Evolutionary conservation across 1,284 basidiomycete genomes (phyloP).

Genomic region (Tremellales sp.): DNA sequence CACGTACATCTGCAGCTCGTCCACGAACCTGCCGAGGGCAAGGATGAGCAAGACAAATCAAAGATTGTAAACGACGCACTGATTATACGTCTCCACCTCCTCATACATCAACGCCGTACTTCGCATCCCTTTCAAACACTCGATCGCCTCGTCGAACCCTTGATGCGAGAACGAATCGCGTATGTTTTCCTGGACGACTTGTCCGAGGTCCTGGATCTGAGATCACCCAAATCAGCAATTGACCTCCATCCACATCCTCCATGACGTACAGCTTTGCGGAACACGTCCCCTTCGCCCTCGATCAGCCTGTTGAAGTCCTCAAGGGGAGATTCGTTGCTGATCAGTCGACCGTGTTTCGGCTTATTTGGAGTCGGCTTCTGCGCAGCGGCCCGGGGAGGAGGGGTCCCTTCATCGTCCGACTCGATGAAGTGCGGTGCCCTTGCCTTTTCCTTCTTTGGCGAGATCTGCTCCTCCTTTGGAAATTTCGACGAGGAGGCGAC

Average conservation of each 20-base stretch:
- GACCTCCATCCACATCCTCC: neutral
- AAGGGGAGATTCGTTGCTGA: conserved; percentile 68
- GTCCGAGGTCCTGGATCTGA: conserved; percentile 59
- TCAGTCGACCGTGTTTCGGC: conserved; percentile 43
- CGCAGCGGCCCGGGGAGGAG: neutral
- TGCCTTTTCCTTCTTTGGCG: conserved; percentile 50
- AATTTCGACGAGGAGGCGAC: neutral
- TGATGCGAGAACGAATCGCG: conserved; percentile 63
- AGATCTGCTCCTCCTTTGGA: conserved; percentile 8
- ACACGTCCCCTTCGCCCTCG: conserved; percentile 63
- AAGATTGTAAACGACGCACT: conserved; percentile 15
- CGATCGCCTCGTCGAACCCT: conserved; percentile 63
- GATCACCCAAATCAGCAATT: neutral
- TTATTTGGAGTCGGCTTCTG: conserved; percentile 15
- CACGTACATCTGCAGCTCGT: conserved; percentile 32
- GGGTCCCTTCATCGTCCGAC: conserved; percentile 47
- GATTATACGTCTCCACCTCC: conserved; percentile 47
- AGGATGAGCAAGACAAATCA: neutral
- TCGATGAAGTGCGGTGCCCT: conserved; percentile 17
- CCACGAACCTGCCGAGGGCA: conserved; percentile 24
- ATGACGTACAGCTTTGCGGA: conserved; percentile 66
- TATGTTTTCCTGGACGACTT: conserved; percentile 67
- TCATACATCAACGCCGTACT: conserved; percentile 57
- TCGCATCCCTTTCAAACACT: conserved; percentile 66
- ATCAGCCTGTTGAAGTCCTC: conserved; percentile 70